Percentiles rank a stretch among this genome's conserved stretches.
These are phyloP conservation scores for Euptelea pleiosperma DNA, from an alignment of 164 flowering plant species.

Conservation along the genomic window DNA sequence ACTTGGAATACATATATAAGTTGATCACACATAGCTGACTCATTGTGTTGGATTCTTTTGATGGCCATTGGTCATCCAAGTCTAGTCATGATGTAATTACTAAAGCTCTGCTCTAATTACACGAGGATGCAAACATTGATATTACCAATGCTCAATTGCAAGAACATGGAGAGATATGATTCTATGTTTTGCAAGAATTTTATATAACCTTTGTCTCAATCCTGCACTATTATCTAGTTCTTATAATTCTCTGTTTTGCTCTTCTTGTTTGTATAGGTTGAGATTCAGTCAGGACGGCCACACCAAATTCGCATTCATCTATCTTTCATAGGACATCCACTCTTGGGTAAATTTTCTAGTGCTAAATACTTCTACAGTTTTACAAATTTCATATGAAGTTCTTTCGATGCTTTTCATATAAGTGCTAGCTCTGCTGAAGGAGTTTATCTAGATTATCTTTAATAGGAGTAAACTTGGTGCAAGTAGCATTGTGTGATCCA, in stretches of 20 bases:
- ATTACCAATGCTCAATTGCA: no score
- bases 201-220: not conserved
- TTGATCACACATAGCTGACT: no score
- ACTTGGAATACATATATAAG: no score
- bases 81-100: no score
- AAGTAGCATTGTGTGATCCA: not conserved
- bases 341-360: constrained; percentile 52
- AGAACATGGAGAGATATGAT: no score
- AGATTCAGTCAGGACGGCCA: constrained; percentile 93
- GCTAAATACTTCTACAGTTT: not conserved
- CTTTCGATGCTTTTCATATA: constrained; percentile 2
- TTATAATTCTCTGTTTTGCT: not conserved
- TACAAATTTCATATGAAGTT: not conserved
- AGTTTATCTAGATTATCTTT: not conserved
- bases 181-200: not conserved
- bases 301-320: constrained; percentile 98
- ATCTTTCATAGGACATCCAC: constrained; percentile 85
- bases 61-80: no score
- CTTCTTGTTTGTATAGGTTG: constrained; percentile 51
- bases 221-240: not conserved
- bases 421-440: not conserved
- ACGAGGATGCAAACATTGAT: no score
- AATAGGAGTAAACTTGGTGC: not conserved
- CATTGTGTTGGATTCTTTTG: no score
- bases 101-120: no score